Evolutionary conservation across 441 rosid genomes (phyloP).

Genomic region (Rhodomyrtus psidioides): DNA sequence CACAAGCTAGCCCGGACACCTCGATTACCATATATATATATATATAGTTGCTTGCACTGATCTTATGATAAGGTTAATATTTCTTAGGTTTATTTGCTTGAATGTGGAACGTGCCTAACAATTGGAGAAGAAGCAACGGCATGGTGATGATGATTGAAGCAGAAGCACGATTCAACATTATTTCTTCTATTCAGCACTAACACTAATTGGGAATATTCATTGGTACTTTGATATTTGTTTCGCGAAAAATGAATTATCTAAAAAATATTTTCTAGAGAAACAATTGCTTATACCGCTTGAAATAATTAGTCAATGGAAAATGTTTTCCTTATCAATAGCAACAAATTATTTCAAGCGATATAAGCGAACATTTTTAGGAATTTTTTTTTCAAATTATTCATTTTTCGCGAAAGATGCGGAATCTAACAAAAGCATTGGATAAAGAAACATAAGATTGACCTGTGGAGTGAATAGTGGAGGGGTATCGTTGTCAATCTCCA

Average conservation of each 20-base stretch:
- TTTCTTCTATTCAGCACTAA: not conserved
- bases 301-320: too few species aligned
- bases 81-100: not conserved
- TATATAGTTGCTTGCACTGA: too few species aligned
- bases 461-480: not conserved
- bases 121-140: too few species aligned
- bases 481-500: not conserved
- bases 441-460: not conserved
- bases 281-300: too few species aligned
- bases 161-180: rapidly evolving
- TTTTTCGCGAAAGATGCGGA: not conserved
- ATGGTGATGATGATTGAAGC: not conserved
- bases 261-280: not conserved
- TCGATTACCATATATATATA: too few species aligned
- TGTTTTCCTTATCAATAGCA: too few species aligned
- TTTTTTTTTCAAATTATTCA: not conserved
- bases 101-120: not conserved
- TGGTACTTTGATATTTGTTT: too few species aligned
- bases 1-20: too few species aligned
- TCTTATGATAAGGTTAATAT: not conserved
- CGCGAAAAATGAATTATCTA: rapidly evolving
- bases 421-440: not conserved
- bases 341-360: not conserved
- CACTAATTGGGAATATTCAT: not conserved
- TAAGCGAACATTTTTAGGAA: too few species aligned